Conservation (phyloP, 2,329 filamentous ascomycete species). For the Colletotrichum costaricense region DNA sequence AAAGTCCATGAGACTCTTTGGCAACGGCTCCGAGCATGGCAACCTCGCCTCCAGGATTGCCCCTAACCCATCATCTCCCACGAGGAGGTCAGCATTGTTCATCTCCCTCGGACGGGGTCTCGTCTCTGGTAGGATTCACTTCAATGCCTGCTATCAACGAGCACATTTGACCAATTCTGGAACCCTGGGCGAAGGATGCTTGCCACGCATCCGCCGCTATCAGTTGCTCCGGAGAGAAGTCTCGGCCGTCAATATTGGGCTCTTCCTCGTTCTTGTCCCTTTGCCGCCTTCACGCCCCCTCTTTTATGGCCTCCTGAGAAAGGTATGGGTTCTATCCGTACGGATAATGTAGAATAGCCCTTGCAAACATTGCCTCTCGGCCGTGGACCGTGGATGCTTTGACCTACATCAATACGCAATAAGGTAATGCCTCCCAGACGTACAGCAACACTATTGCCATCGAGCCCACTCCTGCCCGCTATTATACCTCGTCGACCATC, state of each 20-base stretch:
- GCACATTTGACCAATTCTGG: background rate
- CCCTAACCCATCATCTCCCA: background rate
- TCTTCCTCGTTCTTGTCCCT: background rate
- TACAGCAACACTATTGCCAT: conserved; percentile 10
- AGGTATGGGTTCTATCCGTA: background rate
- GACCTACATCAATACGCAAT: conserved; percentile 8
- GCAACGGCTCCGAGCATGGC: background rate
- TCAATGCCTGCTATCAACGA: conserved; percentile 3
- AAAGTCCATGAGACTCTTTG: background rate
- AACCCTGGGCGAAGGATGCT: conserved; percentile 5
- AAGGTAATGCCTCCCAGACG: background rate
- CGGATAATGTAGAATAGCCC: background rate
- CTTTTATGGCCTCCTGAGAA: background rate
- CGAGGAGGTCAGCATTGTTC: conserved; percentile 18
- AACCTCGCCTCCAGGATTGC: background rate
- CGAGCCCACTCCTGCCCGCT: background rate
- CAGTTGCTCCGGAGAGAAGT: conserved; percentile 1
- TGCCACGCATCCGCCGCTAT: background rate
- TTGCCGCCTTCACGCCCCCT: conserved; percentile 1
- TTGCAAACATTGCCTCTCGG: conserved; percentile 17
- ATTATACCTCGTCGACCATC: conserved; percentile 4
- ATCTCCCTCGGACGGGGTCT: conserved; percentile 19
- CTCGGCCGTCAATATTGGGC: conserved; percentile 9
- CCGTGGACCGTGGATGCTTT: conserved; percentile 12
- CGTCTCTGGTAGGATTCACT: background rate